Conservation (phyloP, 306 rosid species). For the Casuarina equisetifolia region DNA sequence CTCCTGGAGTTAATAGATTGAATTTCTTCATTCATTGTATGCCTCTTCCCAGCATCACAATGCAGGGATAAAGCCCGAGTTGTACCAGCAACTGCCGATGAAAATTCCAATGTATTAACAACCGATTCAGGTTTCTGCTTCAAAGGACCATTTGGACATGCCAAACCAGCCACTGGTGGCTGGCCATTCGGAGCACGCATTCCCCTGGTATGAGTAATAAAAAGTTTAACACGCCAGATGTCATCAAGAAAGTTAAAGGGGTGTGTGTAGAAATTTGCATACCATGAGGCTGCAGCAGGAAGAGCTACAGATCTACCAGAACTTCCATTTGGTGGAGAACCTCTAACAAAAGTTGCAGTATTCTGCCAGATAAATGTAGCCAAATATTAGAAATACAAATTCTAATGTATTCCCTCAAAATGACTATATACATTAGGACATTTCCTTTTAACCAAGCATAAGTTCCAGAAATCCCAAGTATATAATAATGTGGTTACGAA, state of each 20-base stretch:
- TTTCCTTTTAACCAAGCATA: neutral
- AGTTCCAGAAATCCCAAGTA: neutral
- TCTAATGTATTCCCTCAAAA: neutral
- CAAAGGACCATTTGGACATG: slow-evolving; percentile 52
- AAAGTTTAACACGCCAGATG: slow-evolving; percentile 15
- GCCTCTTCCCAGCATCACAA: slow-evolving; percentile 43
- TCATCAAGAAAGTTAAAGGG: slow-evolving; percentile 16
- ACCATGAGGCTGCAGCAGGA: slow-evolving; percentile 78
- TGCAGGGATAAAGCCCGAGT: slow-evolving; percentile 38
- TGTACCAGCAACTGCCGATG: slow-evolving; percentile 52
- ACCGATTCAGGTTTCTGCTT: slow-evolving; percentile 53
- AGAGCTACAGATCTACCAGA: slow-evolving; percentile 57
- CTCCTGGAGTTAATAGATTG: slow-evolving; percentile 30
- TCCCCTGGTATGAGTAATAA: slow-evolving; percentile 53
- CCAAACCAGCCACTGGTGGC: slow-evolving; percentile 37
- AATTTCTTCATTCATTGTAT: slow-evolving; percentile 43
- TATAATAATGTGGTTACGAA: neutral
- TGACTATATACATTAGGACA: neutral
- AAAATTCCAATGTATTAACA: slow-evolving; percentile 39
- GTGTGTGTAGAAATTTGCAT: slow-evolving; percentile 26
- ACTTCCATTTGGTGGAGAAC: slow-evolving; percentile 73
- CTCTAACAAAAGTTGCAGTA: slow-evolving; percentile 40
- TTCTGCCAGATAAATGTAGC: slow-evolving; percentile 48
- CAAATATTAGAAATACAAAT: slow-evolving; percentile 10
- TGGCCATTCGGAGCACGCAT: slow-evolving; percentile 56